phyloP scores from a whole-genome alignment of 352 stramenopile species.

The Peronospora destructor region DNA sequence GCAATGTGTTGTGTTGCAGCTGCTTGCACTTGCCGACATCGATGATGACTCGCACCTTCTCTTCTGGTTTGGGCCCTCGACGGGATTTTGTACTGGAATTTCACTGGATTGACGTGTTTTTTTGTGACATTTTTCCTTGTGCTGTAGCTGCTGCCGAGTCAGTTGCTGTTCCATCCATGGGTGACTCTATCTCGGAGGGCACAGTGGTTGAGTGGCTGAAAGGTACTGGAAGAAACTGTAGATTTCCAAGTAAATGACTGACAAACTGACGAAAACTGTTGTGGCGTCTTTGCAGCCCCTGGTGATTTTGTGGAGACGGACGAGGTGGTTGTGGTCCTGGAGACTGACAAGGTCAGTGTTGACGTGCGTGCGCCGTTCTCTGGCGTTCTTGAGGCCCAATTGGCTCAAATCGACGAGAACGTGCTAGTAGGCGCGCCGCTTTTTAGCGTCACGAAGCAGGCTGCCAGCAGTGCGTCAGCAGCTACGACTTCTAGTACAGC shows the following conservation, averaged over 20 bases:
- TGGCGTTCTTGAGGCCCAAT: slow-evolving; percentile 88
- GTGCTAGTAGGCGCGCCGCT: slow-evolving; percentile 93
- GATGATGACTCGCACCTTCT: slow-evolving; percentile 35
- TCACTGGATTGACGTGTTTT: background rate
- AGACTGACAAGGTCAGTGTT: slow-evolving; percentile 98
- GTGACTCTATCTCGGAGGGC: slow-evolving; percentile 97
- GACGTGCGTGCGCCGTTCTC: slow-evolving; percentile 88
- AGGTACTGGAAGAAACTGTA: slow-evolving; percentile 20
- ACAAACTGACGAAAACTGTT: background rate
- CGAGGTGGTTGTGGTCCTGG: slow-evolving; percentile 95
- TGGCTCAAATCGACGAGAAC: slow-evolving; percentile 90
- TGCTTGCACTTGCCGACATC: slow-evolving; percentile 23
- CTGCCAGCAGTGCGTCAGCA: slow-evolving; percentile 18
- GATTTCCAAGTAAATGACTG: background rate
- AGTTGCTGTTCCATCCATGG: slow-evolving; percentile 84
- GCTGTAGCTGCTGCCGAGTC: slow-evolving; percentile 33
- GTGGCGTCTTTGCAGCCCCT: slow-evolving; percentile 29
- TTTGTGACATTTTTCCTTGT: slow-evolving; percentile 1
- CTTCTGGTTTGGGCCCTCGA: slow-evolving; percentile 28
- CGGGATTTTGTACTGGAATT: background rate
- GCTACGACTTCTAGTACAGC: slow-evolving; percentile 10
- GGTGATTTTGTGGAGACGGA: slow-evolving; percentile 93
- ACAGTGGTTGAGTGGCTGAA: slow-evolving; percentile 96
- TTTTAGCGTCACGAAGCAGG: slow-evolving; percentile 68
- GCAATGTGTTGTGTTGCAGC: slow-evolving; percentile 7